A percentile compares a stretch with the other conserved stretches of the same genome.
These are phyloP conservation scores for Huntiella bhutanensis DNA, from an alignment of 2,329 filamentous ascomycete genomes.

Conservation along the genomic window DNA sequence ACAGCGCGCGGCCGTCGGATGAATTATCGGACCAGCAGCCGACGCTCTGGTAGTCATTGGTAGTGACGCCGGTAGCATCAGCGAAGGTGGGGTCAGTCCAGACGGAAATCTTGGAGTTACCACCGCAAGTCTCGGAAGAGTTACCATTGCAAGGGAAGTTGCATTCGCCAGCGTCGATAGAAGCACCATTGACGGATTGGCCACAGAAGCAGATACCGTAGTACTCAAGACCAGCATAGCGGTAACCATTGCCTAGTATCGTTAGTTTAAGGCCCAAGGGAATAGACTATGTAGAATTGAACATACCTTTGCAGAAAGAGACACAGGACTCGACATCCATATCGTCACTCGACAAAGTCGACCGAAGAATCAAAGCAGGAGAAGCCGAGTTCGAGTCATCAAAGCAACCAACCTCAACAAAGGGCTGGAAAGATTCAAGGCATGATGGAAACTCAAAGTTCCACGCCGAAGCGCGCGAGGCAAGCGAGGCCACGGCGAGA, in stretches of 20 bases:
- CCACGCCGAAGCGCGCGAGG: slow-evolving; percentile 22
- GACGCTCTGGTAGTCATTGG: slow-evolving; percentile 35
- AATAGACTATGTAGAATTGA: background rate
- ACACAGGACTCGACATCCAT: slow-evolving; percentile 31
- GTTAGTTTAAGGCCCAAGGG: background rate
- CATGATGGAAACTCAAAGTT: slow-evolving; percentile 27
- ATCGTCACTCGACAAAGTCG: slow-evolving; percentile 18
- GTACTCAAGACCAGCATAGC: slow-evolving; percentile 32
- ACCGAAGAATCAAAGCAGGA: slow-evolving; percentile 24
- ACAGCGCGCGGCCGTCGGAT: slow-evolving; percentile 24
- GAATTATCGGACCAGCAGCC: slow-evolving; percentile 40
- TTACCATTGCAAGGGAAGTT: slow-evolving; percentile 34
- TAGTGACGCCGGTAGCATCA: slow-evolving; percentile 25
- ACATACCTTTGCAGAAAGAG: slow-evolving; percentile 28
- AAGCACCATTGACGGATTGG: slow-evolving; percentile 31
- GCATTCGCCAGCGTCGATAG: slow-evolving; percentile 33
- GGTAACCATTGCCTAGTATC: slow-evolving; percentile 25
- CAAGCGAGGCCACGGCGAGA: slow-evolving; percentile 21
- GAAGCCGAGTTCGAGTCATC: slow-evolving; percentile 18
- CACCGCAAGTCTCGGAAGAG: slow-evolving; percentile 27
- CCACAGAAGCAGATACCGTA: slow-evolving; percentile 35
- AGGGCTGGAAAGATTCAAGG: slow-evolving; percentile 26
- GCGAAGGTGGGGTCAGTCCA: slow-evolving; percentile 30
- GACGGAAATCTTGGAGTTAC: slow-evolving; percentile 27
- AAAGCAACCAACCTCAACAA: slow-evolving; percentile 30